Conservation (phyloP, 2,329 filamentous ascomycete genomes). For the Ilyonectria destructans region DNA sequence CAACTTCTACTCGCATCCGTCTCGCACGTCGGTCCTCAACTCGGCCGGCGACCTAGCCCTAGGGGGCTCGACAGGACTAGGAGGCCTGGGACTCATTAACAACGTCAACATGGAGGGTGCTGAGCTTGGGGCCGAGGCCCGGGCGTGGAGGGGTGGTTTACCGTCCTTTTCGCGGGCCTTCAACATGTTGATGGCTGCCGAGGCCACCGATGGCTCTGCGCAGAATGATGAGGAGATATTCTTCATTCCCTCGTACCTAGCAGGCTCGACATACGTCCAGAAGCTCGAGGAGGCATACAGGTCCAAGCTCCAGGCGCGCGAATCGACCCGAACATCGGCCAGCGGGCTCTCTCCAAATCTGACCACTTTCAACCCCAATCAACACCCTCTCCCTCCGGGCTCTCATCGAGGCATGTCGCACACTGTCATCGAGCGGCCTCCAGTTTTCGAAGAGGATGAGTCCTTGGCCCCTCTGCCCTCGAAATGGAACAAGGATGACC, state of each 20-base stretch:
- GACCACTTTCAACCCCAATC: slow-evolving; percentile 59
- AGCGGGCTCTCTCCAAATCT: slow-evolving; percentile 59
- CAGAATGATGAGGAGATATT: slow-evolving; percentile 64
- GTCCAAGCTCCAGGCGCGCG: slow-evolving; percentile 69
- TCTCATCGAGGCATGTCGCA: slow-evolving; percentile 85
- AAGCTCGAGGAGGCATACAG: slow-evolving; percentile 81
- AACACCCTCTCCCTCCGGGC: slow-evolving; percentile 59
- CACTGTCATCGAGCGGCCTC: slow-evolving; percentile 86
- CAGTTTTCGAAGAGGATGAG: slow-evolving; percentile 73
- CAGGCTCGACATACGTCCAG: slow-evolving; percentile 83
- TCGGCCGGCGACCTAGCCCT: slow-evolving; percentile 57
- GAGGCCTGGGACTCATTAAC: slow-evolving; percentile 28
- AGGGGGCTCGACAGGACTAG: slow-evolving; percentile 23
- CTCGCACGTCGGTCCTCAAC: slow-evolving; percentile 65
- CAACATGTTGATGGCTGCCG: slow-evolving; percentile 62
- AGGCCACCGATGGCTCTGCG: slow-evolving; percentile 48
- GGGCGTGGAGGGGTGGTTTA: slow-evolving; percentile 52
- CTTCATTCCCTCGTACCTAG: slow-evolving; percentile 89
- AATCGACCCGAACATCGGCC: slow-evolving; percentile 54
- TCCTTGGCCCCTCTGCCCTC: slow-evolving; percentile 80
- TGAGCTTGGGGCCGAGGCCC: slow-evolving; percentile 49
- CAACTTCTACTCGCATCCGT: slow-evolving; percentile 51
- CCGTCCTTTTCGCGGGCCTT: slow-evolving; percentile 70
- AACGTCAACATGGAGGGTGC: slow-evolving; percentile 54
- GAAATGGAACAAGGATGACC: slow-evolving; percentile 87